Evolutionary conservation across 2,329 filamentous ascomycete species (phyloP).

Genomic region (Teratosphaeria nubilosa): DNA sequence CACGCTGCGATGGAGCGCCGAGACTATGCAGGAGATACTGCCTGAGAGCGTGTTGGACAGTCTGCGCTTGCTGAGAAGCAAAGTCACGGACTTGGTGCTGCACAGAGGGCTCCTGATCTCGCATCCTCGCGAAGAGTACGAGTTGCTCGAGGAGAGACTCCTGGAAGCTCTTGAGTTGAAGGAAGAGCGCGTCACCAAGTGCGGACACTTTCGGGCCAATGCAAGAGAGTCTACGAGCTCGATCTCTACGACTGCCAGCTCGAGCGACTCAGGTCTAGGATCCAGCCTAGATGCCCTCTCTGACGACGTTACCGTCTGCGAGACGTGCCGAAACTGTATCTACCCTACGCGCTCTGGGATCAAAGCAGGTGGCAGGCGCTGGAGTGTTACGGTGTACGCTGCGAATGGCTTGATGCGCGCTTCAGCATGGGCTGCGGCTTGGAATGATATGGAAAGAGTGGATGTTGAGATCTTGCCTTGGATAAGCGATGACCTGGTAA

Average conservation of each 20-base stretch:
- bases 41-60: conserved; percentile 45
- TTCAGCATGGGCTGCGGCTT: conserved; percentile 85
- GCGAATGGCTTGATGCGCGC: conserved; percentile 89
- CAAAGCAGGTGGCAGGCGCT: conserved; percentile 43
- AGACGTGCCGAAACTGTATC: conserved; percentile 28
- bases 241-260: conserved; percentile 25
- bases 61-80: conserved; percentile 59
- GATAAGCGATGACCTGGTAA: conserved; percentile 49
- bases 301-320: conserved; percentile 14
- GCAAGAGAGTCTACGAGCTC: conserved; percentile 36
- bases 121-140: conserved; percentile 71
- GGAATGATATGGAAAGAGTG: conserved; percentile 97
- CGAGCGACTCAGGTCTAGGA: conserved; percentile 21
- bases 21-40: conserved; percentile 40
- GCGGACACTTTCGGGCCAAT: conserved; percentile 54
- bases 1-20: conserved; percentile 49
- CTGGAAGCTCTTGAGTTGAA: conserved; percentile 65
- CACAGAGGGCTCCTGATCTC: conserved; percentile 64
- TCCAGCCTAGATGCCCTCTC: conserved; percentile 14
- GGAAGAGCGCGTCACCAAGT: conserved; percentile 59
- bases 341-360: conserved; percentile 27
- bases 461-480: conserved; percentile 83
- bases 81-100: conserved; percentile 61
- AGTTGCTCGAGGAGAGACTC: conserved; percentile 66
- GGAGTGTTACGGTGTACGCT: conserved; percentile 80